Evolutionary conservation across 345 rosid species (phyloP).

Genomic region (Lepidium didymum): DNA sequence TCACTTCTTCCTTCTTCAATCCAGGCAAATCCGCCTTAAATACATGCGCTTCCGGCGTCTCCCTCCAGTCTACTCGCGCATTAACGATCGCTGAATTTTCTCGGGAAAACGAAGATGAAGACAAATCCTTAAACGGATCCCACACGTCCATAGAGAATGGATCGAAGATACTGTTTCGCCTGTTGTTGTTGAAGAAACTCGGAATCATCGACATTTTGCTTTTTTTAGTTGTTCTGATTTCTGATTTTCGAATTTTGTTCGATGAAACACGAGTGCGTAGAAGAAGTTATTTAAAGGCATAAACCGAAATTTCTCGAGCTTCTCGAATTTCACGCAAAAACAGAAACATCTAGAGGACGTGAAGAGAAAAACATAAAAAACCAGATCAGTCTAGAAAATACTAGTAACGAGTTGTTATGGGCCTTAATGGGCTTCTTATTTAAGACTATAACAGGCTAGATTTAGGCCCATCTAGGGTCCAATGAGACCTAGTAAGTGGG

Average conservation of each 20-base stretch:
- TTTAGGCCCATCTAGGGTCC: neutral
- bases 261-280: neutral
- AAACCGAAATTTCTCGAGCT: constrained; percentile 2
- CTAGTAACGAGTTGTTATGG: neutral
- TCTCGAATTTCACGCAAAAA: neutral
- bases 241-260: neutral
- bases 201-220: constrained; percentile 35
- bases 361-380: neutral
- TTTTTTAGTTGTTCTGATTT: neutral
- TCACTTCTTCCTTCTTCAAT: constrained; percentile 34
- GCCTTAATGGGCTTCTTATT: neutral
- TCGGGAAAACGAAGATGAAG: neutral
- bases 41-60: constrained; percentile 31
- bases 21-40: constrained; percentile 31
- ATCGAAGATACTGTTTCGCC: constrained; percentile 26
- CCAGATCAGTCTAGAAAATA: neutral
- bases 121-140: constrained; percentile 23
- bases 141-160: constrained; percentile 25
- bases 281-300: neutral
- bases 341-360: neutral
- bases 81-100: constrained; percentile 18
- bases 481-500: constrained; percentile 8
- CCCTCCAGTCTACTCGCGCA: constrained; percentile 31
- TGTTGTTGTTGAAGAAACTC: constrained; percentile 34
- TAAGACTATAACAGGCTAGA: neutral